A percentile compares a stretch with the other conserved stretches of the same genome.
Evolutionary conservation across 768 basidiomycete genomes (phyloP).

Genomic region (Calocybe cyanea): DNA sequence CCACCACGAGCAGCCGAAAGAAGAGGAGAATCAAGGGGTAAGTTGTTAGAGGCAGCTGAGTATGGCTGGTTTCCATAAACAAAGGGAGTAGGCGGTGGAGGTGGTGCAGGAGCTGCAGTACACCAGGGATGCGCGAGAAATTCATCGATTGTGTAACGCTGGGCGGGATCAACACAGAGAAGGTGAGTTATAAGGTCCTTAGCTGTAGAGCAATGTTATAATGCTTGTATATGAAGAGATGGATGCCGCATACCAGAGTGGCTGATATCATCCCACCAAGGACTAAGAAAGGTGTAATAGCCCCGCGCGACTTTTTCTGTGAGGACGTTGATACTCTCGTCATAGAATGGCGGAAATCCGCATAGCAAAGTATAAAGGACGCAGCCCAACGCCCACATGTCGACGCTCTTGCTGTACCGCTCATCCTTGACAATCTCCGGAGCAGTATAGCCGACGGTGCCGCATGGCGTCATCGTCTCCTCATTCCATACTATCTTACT

Average conservation of each 20-base stretch:
- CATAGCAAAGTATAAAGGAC: conserved; percentile 98
- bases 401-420: conserved; percentile 92
- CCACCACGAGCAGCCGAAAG: conserved; percentile 77
- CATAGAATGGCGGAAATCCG: conserved; percentile 98
- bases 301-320: conserved; percentile 98
- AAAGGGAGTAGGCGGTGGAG: conserved; percentile 63
- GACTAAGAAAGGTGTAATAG: conserved; percentile 96
- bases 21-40: conserved; percentile 85
- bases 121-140: conserved; percentile 98
- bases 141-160: conserved; percentile 97
- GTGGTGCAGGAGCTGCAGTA: conserved; percentile 59
- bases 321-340: conserved; percentile 96
- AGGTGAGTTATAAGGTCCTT: conserved; percentile 95
- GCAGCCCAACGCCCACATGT: conserved; percentile 99
- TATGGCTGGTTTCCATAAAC: conserved; percentile 37
- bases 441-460: conserved; percentile 99
- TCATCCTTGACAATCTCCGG: conserved; percentile 99
- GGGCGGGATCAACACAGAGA: conserved; percentile 91
- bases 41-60: conserved; percentile 20
- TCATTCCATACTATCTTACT: conserved; percentile 99
- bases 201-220: conserved; percentile 39
- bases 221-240: conserved; percentile 1
- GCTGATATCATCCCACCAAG: conserved; percentile 99
- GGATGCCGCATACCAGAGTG: conserved; percentile 51
- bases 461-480: conserved; percentile 98